Percentiles rank a stretch among this genome's conserved stretches.
Evolutionary conservation across 2,329 filamentous ascomycete genomes (phyloP).

Genomic region (Cercospora nicotianae): DNA sequence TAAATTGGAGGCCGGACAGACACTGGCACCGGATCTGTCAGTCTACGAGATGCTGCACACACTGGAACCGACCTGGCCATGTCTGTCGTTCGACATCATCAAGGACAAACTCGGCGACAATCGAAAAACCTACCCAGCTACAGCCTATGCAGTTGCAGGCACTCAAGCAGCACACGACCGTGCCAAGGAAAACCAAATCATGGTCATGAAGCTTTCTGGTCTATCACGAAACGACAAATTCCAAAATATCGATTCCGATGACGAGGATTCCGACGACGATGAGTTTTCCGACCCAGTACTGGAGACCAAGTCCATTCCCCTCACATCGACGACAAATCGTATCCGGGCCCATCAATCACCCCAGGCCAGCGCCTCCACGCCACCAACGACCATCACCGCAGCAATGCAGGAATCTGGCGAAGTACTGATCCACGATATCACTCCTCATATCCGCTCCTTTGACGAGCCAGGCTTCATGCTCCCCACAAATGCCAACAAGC

Average conservation of each 20-base stretch:
- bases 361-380: slow-evolving; percentile 65
- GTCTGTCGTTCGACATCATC: slow-evolving; percentile 91
- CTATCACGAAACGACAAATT: slow-evolving; percentile 81
- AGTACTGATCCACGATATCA: slow-evolving; percentile 91
- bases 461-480: slow-evolving; percentile 83
- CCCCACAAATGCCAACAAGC: slow-evolving; percentile 81
- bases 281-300: slow-evolving; percentile 80
- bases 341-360: slow-evolving; percentile 84
- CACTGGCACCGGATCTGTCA: slow-evolving; percentile 84
- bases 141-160: slow-evolving; percentile 90
- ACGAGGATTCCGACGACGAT: slow-evolving; percentile 68
- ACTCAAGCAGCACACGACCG: slow-evolving; percentile 81
- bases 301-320: slow-evolving; percentile 84
- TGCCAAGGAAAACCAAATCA: slow-evolving; percentile 83
- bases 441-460: slow-evolving; percentile 83
- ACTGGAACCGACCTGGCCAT: slow-evolving; percentile 93
- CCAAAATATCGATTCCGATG: slow-evolving; percentile 65
- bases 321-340: slow-evolving; percentile 87
- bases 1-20: slow-evolving; percentile 87
- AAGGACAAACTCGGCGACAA: slow-evolving; percentile 82
- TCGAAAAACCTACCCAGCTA: slow-evolving; percentile 90
- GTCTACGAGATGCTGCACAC: slow-evolving; percentile 98
- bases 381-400: slow-evolving; percentile 81
- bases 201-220: slow-evolving; percentile 95
- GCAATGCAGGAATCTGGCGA: slow-evolving; percentile 89